Evolutionary conservation across 2,329 filamentous ascomycete species (phyloP).

Genomic region (Scedosporium aurantiacum): DNA sequence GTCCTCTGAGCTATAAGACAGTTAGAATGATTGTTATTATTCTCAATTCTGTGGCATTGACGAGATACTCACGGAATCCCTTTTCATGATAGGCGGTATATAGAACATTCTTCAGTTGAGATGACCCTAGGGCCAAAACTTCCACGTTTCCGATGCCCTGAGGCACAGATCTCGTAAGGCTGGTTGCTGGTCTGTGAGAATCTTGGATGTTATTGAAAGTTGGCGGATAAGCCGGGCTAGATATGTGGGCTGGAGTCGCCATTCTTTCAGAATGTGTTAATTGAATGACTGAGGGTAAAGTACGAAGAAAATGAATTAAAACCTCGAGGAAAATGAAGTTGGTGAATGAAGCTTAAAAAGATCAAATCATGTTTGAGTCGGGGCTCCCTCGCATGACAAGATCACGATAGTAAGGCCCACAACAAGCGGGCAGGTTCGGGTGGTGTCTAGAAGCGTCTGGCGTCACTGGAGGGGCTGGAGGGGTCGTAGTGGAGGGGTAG

Average conservation of each 20-base stretch:
- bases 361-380: not conserved
- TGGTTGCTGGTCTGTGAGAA: conserved; percentile 3
- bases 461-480: not conserved
- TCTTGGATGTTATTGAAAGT: conserved; percentile 3
- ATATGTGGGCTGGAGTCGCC: not conserved
- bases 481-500: no score
- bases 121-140: not conserved
- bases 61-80: not conserved
- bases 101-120: conserved; percentile 2
- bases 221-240: not conserved
- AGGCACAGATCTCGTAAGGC: conserved; percentile 5
- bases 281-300: not conserved
- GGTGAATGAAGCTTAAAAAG: not conserved
- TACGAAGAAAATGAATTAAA: not conserved
- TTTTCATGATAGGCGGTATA: conserved; percentile 6
- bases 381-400: not conserved
- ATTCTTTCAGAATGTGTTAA: not conserved
- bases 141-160: conserved; percentile 3
- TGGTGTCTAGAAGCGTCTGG: not conserved
- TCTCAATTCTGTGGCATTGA: not conserved
- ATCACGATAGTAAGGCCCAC: not conserved
- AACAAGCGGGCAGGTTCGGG: not conserved
- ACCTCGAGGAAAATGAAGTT: not conserved
- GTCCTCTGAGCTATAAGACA: conserved; percentile 2
- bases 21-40: not conserved